Evolutionary conservation across 768 basidiomycete species (phyloP), one percentile per base, ranked within the genome.

Genomic region (Mycena floridula): DNA sequence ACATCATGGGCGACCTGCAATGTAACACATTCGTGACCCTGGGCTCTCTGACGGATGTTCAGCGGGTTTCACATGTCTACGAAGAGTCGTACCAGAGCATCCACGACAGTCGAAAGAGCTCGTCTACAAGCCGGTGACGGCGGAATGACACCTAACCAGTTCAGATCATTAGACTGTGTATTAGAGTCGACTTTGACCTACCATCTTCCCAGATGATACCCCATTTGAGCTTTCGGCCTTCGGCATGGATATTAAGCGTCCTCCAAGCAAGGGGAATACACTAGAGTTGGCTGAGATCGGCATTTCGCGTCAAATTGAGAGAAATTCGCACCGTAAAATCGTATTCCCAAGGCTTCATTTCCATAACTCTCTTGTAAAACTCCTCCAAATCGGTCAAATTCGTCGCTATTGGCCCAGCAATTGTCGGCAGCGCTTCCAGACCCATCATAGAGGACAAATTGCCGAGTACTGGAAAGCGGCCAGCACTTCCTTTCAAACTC

Each of bases 181-280:
- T 26, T 36, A 13, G 42, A 46, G 32, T 7, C 9, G 45, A 21
- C 18, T 11, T 16, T 43, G 36, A 54, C 67, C 43, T 48, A 79
- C 82, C 76, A 54, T 85, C 82, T 36, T 79, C 73, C 76, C 79
- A 76, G 47, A 83, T 59, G 27, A 83, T 65, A 21, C 80, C 80
- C 75, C 76, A 85, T 51, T 79, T 78, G 25, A 82, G 59, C 51
- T 75, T 74, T 32, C 73, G 61, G 13, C 64, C 74, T 59, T 65
- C 69, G 44, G 62, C 73, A 49, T 57, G 75, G 35, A 70, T 68
- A 59, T 74, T 59, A 8, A 74, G 50, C n/a, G 65, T 58, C 46
- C 64, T 59, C 76, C 76, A 77, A 4, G 73, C 68, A 23, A 77
- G 60, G 4, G 74, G 74, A 32, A 74, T 55, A 46, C 76, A 76